Evolutionary conservation across 768 basidiomycete genomes (phyloP).

Genomic region (Lyophyllum atratum): DNA sequence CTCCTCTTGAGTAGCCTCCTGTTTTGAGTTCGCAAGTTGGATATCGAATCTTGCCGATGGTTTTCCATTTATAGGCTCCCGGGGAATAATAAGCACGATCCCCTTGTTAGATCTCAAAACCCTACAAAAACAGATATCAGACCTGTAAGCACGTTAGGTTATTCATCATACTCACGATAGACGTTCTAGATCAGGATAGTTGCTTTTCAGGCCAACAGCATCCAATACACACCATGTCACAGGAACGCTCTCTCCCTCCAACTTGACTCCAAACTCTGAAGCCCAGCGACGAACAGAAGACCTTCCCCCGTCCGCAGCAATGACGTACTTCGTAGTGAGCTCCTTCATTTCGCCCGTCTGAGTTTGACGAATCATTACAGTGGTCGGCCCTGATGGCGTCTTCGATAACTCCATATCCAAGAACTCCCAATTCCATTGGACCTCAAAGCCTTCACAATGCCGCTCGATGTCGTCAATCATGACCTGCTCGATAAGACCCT

Average conservation of each 20-base stretch:
- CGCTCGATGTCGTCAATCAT: slow-evolving; percentile 17
- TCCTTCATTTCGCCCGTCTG: slow-evolving; percentile 9
- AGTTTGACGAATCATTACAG: slow-evolving; percentile 9
- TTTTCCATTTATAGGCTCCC: slow-evolving; percentile 18
- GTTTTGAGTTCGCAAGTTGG: slow-evolving; percentile 16
- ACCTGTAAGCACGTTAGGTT: too few relatives aligned
- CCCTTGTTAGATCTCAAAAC: slow-evolving; percentile 15
- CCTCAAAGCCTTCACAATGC: slow-evolving; percentile 15
- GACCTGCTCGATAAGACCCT: slow-evolving; percentile 19
- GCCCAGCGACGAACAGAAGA: slow-evolving; percentile 18
- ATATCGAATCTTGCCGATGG: slow-evolving; percentile 20
- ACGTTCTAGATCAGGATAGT: slow-evolving; percentile 16
- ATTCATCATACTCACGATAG: slow-evolving; percentile 7
- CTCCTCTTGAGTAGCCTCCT: slow-evolving; percentile 13
- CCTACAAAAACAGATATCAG: not conserved
- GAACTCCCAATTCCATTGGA: slow-evolving; percentile 17
- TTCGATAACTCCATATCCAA: slow-evolving; percentile 11
- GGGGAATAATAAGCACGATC: slow-evolving; percentile 16
- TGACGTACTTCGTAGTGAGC: slow-evolving; percentile 7
- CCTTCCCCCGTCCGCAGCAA: slow-evolving; percentile 16
- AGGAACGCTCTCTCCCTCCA: slow-evolving; percentile 13
- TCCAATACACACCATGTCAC: slow-evolving; percentile 20
- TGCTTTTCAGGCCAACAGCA: slow-evolving; percentile 14
- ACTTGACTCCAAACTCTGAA: slow-evolving; percentile 7
- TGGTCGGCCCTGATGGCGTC: slow-evolving; percentile 2